Conservation (phyloP, 2,329 filamentous ascomycete species). For the Neophaeococcomyces aloes region DNA sequence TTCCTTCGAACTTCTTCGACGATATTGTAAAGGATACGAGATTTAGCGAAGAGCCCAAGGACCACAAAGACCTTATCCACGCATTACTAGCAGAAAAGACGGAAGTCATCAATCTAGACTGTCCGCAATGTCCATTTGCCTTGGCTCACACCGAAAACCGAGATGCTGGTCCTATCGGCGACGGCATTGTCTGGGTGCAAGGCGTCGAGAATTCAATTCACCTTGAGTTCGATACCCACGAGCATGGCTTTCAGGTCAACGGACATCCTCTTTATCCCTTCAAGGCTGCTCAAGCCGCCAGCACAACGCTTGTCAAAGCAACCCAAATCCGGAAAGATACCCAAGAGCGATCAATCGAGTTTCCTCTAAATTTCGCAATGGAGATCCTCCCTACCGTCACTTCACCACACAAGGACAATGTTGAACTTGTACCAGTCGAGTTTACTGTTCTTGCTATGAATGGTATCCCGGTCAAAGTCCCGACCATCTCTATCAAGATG, state of each 20-base stretch:
- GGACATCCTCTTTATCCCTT: constrained; percentile 13
- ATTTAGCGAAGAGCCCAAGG: constrained; percentile 10
- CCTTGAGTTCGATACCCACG: constrained; percentile 15
- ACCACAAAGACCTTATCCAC: constrained; percentile 6
- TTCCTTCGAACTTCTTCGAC: constrained; percentile 17
- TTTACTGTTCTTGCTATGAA: constrained; percentile 38
- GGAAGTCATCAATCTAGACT: constrained; percentile 14
- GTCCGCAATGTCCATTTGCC: constrained; percentile 18
- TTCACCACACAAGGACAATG: constrained; percentile 24
- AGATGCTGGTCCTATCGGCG: background rate
- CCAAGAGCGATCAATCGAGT: constrained; percentile 27
- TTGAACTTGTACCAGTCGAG: constrained; percentile 30
- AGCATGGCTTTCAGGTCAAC: constrained; percentile 17
- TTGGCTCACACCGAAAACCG: background rate
- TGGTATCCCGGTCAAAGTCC: constrained; percentile 33
- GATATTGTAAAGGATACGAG: constrained; percentile 12
- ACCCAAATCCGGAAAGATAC: constrained; percentile 23
- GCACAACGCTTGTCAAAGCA: constrained; percentile 12
- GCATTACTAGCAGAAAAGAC: constrained; percentile 2
- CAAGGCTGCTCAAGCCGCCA: constrained; percentile 7
- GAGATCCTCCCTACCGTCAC: constrained; percentile 27
- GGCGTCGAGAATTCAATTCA: constrained; percentile 18
- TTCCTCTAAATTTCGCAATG: constrained; percentile 34
- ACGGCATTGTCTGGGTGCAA: constrained; percentile 2
- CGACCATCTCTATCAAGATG: constrained; percentile 33